These are phyloP conservation scores for Mycena vulgaris DNA, from an alignment of 768 basidiomycete genomes.

Conservation along the genomic window DNA sequence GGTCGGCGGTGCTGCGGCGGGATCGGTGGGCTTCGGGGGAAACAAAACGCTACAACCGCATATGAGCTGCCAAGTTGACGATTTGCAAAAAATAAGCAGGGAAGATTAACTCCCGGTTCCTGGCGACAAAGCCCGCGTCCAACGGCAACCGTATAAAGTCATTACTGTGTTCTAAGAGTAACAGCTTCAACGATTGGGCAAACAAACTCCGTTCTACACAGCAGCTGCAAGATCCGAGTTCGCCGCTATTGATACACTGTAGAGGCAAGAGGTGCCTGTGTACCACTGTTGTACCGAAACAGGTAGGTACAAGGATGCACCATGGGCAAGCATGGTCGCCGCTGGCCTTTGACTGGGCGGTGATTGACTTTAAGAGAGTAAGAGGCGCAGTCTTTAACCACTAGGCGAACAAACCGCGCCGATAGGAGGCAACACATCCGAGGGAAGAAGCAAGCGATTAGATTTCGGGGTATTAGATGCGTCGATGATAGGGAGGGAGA, in stretches of 20 bases:
- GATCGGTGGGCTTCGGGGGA: slow-evolving; percentile 21
- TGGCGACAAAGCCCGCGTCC: slow-evolving; percentile 1
- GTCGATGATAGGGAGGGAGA: neutral
- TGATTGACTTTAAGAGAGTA: slow-evolving; percentile 26
- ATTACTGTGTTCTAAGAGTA: slow-evolving; percentile 1
- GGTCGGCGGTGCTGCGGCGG: slow-evolving; percentile 14
- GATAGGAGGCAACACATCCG: slow-evolving; percentile 16
- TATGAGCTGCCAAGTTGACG: neutral
- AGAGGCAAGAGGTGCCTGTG: neutral
- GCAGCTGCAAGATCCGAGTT: slow-evolving; percentile 16
- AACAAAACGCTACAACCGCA: neutral
- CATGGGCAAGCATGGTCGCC: slow-evolving; percentile 10
- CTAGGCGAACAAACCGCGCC: neutral
- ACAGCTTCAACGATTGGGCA: neutral
- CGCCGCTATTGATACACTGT: neutral
- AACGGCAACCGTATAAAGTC: slow-evolving; percentile 2
- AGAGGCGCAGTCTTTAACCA: slow-evolving; percentile 25
- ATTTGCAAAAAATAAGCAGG: neutral
- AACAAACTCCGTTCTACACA: slow-evolving; percentile 8
- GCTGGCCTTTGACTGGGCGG: slow-evolving; percentile 5
- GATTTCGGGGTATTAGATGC: neutral
- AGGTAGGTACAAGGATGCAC: slow-evolving; percentile 8
- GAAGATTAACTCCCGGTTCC: neutral
- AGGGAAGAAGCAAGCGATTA: slow-evolving; percentile 25
- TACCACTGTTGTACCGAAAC: neutral